Evolutionary conservation across 768 basidiomycete species (phyloP).

Genomic region (Lepiota brunneoincarnata): DNA sequence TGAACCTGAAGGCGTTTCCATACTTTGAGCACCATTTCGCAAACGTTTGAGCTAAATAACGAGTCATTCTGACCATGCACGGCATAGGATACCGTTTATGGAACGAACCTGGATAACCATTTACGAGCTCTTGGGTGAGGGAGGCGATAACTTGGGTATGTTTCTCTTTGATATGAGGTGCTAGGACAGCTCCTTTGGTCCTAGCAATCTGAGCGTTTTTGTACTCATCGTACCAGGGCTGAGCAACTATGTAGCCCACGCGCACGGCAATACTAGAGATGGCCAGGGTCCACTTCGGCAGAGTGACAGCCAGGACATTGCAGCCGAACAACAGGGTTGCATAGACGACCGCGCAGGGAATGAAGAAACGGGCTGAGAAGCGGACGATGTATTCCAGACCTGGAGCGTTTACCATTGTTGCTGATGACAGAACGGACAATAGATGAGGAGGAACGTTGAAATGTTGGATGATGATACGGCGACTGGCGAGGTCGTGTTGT

Average conservation of each 20-base stretch:
- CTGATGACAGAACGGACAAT: neutral
- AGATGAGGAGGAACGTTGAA: no score
- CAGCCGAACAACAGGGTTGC: neutral
- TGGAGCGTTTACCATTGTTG: neutral
- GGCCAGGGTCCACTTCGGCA: neutral
- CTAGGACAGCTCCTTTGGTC: slow-evolving; percentile 16
- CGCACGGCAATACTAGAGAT: neutral
- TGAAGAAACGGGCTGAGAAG: neutral
- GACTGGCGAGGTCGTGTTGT: no score
- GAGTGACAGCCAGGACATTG: neutral
- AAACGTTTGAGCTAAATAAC: slow-evolving; percentile 26
- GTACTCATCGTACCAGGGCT: neutral
- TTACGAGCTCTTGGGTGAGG: neutral
- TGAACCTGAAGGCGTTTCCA: slow-evolving; percentile 30
- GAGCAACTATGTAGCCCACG: neutral
- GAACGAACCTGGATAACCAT: slow-evolving; percentile 3
- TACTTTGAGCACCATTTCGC: slow-evolving; percentile 22
- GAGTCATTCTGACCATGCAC: neutral
- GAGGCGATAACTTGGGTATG: neutral
- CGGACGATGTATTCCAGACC: neutral
- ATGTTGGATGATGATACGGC: no score
- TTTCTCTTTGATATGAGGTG: slow-evolving; percentile 21
- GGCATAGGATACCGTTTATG: no score
- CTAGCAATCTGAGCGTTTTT: slow-evolving; percentile 7
- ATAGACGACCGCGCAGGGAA: neutral